These are phyloP conservation scores for Durotheca rogersii DNA, from an alignment of 495 filamentous ascomycete genomes.

Conservation along the genomic window DNA sequence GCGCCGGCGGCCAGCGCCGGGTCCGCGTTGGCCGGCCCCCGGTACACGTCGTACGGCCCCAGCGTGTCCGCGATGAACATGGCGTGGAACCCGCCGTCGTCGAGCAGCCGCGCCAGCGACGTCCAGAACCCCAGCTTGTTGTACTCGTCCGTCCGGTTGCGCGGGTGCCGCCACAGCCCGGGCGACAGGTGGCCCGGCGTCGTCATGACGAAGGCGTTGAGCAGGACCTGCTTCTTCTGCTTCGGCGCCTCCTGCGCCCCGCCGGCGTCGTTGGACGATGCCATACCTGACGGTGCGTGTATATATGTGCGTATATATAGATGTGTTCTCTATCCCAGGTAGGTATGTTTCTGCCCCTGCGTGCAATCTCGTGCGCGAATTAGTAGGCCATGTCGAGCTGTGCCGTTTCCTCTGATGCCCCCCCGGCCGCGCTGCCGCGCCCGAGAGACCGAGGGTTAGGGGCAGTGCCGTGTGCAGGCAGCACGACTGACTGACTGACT, in stretches of 20 bases:
- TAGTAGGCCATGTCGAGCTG: too few species aligned
- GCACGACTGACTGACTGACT: too few species aligned
- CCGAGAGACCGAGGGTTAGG: too few species aligned
- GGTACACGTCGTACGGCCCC: conserved; percentile 60
- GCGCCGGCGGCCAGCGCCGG: conserved; percentile 55
- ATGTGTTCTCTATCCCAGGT: too few species aligned
- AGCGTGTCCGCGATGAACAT: conserved; percentile 54
- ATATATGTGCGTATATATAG: too few species aligned
- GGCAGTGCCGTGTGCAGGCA: too few species aligned
- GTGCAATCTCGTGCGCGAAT: too few species aligned
- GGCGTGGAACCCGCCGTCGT: conserved; percentile 52
- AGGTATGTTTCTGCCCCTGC: too few species aligned
- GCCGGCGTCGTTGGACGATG: conserved; percentile 13
- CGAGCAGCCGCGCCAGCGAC: conserved; percentile 44
- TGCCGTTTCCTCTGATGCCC: too few species aligned
- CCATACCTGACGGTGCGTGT: conserved; percentile 15
- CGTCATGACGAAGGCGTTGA: conserved; percentile 63
- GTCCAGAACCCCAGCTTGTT: conserved; percentile 47
- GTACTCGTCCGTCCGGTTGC: conserved; percentile 54
- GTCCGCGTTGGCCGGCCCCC: conserved; percentile 54
- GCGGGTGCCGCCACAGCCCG: conserved; percentile 55
- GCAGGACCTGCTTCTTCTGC: conserved; percentile 51
- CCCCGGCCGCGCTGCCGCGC: too few species aligned
- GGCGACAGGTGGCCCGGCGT: conserved; percentile 52
- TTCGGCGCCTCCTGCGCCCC: conserved; percentile 3